These are phyloP conservation scores for Phyllosticta capitalensis DNA, from an alignment of 2,329 filamentous ascomycete species.

Conservation along the genomic window DNA sequence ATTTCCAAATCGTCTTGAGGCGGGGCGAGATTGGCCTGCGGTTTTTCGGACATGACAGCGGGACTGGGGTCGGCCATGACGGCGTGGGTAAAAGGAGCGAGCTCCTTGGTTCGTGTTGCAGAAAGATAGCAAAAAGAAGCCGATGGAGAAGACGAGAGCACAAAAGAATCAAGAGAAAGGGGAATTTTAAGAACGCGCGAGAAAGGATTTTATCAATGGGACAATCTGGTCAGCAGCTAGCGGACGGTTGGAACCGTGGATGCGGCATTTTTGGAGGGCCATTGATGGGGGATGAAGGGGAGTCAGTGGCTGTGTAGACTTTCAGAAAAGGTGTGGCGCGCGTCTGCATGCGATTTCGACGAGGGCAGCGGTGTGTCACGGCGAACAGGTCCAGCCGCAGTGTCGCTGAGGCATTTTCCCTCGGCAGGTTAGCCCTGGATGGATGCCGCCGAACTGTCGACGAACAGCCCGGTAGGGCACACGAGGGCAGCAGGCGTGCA, in stretches of 20 bases:
- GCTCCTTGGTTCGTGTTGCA: not conserved
- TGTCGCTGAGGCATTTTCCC: not conserved
- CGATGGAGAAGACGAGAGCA: not conserved
- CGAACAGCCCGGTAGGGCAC: not conserved
- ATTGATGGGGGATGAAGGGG: not conserved
- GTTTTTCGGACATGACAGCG: not conserved
- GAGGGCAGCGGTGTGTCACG: not conserved
- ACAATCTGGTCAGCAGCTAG: not conserved
- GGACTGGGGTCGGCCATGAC: not conserved
- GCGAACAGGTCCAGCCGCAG: not conserved
- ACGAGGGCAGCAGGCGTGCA: not conserved
- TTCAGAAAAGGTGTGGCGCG: not conserved
- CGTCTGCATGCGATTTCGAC: not conserved
- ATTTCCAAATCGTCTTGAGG: not conserved
- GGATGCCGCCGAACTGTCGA: not conserved
- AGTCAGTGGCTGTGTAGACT: not conserved
- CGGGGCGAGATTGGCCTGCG: not conserved
- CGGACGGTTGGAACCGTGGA: not conserved
- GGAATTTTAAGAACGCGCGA: not conserved
- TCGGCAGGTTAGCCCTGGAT: not conserved
- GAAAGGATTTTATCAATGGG: not conserved
- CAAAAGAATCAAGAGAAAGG: not conserved
- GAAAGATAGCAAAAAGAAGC: no score
- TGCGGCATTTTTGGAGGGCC: not conserved
- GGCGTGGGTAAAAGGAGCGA: not conserved